A percentile compares a stretch with the other conserved stretches of the same genome.
phyloP scores from a whole-genome alignment of 148 eudicot species.

The Dianthus caryophyllus region DNA sequence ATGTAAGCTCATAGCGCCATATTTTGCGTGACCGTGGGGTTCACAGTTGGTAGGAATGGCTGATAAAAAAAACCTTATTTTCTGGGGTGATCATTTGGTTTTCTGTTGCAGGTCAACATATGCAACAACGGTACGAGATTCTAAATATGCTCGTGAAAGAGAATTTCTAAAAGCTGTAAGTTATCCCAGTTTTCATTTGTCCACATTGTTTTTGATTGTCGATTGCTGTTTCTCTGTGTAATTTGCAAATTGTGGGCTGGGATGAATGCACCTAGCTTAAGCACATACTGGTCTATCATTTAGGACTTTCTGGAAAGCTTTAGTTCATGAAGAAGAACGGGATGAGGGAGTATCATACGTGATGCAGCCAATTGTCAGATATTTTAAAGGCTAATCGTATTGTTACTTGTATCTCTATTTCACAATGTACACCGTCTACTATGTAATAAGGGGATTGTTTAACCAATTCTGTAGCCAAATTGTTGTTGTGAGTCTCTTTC shows the following conservation, averaged over 20 bases:
- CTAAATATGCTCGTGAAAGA: conserved; percentile 80
- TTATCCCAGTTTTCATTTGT: neutral
- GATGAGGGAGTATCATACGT: neutral
- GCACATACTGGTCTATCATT: neutral
- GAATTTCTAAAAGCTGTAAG: conserved; percentile 96
- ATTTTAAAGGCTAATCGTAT: neutral
- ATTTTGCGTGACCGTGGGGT: neutral
- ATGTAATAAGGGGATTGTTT: neutral
- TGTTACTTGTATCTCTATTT: neutral
- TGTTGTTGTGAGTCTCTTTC: neutral
- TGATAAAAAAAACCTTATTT: neutral
- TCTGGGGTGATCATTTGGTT: neutral
- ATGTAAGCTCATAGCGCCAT: neutral
- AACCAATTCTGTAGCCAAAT: neutral
- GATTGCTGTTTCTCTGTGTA: neutral
- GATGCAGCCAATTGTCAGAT: neutral
- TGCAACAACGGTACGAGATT: conserved; percentile 85
- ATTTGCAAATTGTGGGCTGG: neutral
- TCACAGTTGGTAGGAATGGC: neutral
- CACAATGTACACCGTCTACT: neutral
- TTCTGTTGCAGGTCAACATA: conserved; percentile 73
- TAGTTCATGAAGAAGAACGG: neutral
- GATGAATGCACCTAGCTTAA: too few relatives aligned
- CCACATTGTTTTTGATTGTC: too few relatives aligned
- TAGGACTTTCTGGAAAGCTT: neutral